These are phyloP conservation scores for Thymus mandschuricus DNA, from an alignment of 257 asterid genomes.

Conservation along the genomic window DNA sequence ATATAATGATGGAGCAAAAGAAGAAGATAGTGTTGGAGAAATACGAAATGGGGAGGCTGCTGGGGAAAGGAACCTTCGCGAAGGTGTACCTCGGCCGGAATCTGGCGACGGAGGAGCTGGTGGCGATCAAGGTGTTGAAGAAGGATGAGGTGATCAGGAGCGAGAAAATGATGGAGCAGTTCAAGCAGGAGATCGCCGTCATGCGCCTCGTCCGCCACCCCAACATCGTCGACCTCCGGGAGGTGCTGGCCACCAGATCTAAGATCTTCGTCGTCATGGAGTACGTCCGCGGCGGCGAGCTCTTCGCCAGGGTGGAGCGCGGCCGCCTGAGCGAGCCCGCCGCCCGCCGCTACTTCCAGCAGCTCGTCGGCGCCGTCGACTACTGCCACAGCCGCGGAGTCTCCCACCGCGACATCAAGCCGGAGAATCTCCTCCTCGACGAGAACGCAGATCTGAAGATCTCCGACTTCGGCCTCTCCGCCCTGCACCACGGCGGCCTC, in stretches of 20 bases:
- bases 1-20: conserved; percentile 36
- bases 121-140: conserved; percentile 65
- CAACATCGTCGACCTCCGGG: conserved; percentile 55
- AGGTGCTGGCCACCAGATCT: conserved; percentile 61
- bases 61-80: conserved; percentile 67
- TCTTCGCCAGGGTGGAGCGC: conserved; percentile 49
- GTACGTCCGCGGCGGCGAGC: conserved; percentile 66
- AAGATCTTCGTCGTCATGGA: conserved; percentile 65
- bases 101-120: conserved; percentile 46
- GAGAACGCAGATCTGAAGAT: conserved; percentile 56
- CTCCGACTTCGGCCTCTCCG: conserved; percentile 67
- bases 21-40: conserved; percentile 54
- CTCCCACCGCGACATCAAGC: conserved; percentile 48
- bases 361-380: conserved; percentile 52
- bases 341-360: conserved; percentile 60
- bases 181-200: conserved; percentile 59
- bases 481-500: conserved; percentile 47
- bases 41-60: conserved; percentile 53
- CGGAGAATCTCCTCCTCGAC: conserved; percentile 67
- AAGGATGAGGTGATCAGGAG: conserved; percentile 47
- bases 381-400: conserved; percentile 52
- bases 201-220: conserved; percentile 70
- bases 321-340: conserved; percentile 50
- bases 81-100: conserved; percentile 54
- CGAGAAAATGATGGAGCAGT: conserved; percentile 61